These are phyloP conservation scores for Rutidosis leptorrhynchoides DNA, from an alignment of 129 eudicot species.

Conservation along the genomic window DNA sequence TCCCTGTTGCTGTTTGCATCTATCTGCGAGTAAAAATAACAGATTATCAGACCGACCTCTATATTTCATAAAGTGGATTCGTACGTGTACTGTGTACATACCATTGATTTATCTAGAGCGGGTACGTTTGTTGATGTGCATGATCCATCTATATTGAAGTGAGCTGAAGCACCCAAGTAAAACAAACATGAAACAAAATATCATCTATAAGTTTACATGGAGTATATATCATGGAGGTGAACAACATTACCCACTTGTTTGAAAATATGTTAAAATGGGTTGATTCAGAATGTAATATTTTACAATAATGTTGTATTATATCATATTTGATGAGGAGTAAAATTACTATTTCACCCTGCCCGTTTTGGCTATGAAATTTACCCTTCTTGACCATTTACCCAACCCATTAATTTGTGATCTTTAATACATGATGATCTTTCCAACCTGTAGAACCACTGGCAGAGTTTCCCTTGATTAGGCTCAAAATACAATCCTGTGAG, in stretches of 20 bases:
- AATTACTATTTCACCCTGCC: too few relatives aligned
- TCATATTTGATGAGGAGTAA: too few relatives aligned
- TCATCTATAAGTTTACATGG: constrained; percentile 8
- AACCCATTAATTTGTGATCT: neutral
- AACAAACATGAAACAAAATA: constrained; percentile 4
- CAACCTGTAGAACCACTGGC: constrained; percentile 55
- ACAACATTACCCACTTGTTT: neutral
- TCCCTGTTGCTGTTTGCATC: constrained; percentile 77
- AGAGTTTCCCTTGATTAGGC: constrained; percentile 60
- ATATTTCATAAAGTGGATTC: constrained; percentile 1
- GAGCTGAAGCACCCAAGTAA: constrained; percentile 29
- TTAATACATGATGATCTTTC: constrained; percentile 15
- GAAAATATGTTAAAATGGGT: neutral
- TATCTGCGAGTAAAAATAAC: constrained; percentile 37
- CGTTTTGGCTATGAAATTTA: neutral
- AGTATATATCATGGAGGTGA: neutral
- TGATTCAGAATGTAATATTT: neutral
- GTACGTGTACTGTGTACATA: constrained; percentile 34
- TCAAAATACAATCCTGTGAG: constrained; percentile 68
- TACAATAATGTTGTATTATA: too few relatives aligned
- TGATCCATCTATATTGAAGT: constrained; percentile 44
- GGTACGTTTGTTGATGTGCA: constrained; percentile 25
- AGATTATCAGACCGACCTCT: neutral
- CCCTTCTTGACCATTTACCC: constrained; percentile 2
- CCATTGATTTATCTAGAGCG: constrained; percentile 65